A percentile compares a stretch with the other conserved stretches of the same genome.
These are phyloP conservation scores for Phytophthora pisi DNA, from an alignment of 352 stramenopile genomes.

Conservation along the genomic window DNA sequence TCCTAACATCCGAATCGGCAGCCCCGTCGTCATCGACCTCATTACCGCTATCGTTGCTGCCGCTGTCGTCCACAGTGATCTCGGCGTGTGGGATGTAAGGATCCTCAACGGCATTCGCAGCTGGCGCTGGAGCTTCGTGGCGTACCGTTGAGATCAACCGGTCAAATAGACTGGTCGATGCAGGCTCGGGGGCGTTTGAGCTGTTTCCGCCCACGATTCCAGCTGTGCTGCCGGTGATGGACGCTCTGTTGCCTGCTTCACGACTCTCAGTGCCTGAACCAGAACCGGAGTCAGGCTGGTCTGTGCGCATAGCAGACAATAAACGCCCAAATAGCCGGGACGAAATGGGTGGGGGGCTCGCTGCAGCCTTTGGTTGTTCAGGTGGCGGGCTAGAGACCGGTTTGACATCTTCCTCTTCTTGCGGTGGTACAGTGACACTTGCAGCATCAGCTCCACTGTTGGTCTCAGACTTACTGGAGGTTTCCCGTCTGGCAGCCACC, in stretches of 20 bases:
- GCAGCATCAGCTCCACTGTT: neutral
- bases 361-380: neutral
- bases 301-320: conserved; percentile 12
- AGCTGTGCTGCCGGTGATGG: neutral
- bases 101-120: neutral
- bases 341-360: conserved; percentile 5
- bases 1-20: neutral
- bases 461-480: neutral
- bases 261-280: neutral
- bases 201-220: neutral
- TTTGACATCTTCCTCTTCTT: neutral
- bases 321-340: conserved; percentile 10
- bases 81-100: conserved; percentile 11
- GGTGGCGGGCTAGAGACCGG: neutral
- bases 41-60: neutral
- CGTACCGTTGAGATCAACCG: conserved; percentile 6
- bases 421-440: neutral
- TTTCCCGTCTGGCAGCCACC: neutral
- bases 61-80: conserved; percentile 9
- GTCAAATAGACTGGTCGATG: conserved; percentile 10
- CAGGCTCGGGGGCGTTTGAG: neutral
- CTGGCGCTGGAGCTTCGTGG: conserved; percentile 1
- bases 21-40: neutral
- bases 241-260: neutral
- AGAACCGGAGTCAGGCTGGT: neutral